phyloP scores from a whole-genome alignment of 73 alveolate genomes.

The Loxodes magnus region DNA sequence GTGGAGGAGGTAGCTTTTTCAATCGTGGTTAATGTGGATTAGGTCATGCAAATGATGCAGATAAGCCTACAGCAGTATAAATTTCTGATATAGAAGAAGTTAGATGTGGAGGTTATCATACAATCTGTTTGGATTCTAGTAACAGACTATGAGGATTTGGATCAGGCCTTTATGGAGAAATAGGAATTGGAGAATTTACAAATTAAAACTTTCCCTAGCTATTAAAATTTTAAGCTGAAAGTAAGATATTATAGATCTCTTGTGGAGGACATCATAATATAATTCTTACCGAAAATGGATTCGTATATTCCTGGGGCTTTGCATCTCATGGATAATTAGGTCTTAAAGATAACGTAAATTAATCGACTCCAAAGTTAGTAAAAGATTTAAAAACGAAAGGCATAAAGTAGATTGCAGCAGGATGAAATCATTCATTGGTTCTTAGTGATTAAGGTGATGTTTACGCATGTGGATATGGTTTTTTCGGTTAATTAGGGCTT shows the following conservation, averaged over 20 bases:
- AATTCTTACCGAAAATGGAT: constrained; percentile 71
- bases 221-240: constrained; percentile 15
- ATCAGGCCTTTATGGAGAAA: constrained; percentile 88
- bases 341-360: constrained; percentile 68
- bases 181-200: constrained; percentile 75
- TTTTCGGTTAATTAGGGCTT: constrained; percentile 75
- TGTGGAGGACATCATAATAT: constrained; percentile 95
- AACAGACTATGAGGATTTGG: constrained; percentile 89
- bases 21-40: constrained; percentile 95
- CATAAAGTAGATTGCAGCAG: constrained; percentile 79
- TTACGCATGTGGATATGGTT: constrained; percentile 87
- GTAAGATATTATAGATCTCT: constrained; percentile 48
- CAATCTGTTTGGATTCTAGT: constrained; percentile 73
- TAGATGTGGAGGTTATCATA: constrained; percentile 94
- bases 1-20: constrained; percentile 94
- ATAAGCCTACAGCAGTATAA: constrained; percentile 56
- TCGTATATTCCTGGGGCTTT: constrained; percentile 88
- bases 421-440: constrained; percentile 93
- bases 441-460: constrained; percentile 75
- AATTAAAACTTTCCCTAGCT: constrained; percentile 19
- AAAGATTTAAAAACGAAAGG: constrained; percentile 54
- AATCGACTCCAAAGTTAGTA: constrained; percentile 69
- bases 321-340: constrained; percentile 95
- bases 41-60: constrained; percentile 75
- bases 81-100: constrained; percentile 46